Evolutionary conservation across 2,329 filamentous ascomycete genomes (phyloP), one percentile per base, ranked within the genome.

Genomic region (Beauveria sp.): DNA sequence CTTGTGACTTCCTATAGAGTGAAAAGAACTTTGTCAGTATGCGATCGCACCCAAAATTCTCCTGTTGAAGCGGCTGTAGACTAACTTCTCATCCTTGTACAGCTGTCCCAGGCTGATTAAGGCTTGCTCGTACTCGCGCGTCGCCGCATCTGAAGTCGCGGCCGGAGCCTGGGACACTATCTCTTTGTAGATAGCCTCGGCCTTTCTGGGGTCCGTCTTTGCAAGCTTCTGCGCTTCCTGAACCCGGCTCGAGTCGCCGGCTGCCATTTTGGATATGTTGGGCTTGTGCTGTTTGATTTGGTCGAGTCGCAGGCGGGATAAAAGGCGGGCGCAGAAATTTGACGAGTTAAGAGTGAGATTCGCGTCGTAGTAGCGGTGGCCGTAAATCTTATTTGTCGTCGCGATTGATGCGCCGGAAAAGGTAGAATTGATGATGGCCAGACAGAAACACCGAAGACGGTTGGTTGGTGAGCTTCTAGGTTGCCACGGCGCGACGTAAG

Each of bases 41-140:
- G 22, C 10, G 10, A 46, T 30, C 1, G 30, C 5, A 30, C 18
- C 8, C 9, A 18, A n/a, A 0, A 14, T 41, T 5, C 5, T 43
- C 30, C 18, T 37, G 12, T 2, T 55, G 55, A 50, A 2, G 10
- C 22, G 20, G 43, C 40, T 48, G 22, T 28, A 26, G 40, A 80
- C 87, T 76, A 77, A 89, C 86, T 89, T 90, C 77, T 90, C 85
- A 76, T 97, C 92, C 68, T 92, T 85, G 76, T 97, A 97, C 67
- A 97, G 83, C 83, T 96, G 90, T 69, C 94, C 94, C 72, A 99
- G 79, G 66, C 88, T 90, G 71, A 97, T 84, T 73, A 99, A 77
- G 28, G 94, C 92, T 67, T 83, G 83, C 80, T 99, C 94, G 70
- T 97, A 99, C 75, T 96, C 91, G 75, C 90, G 88, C 67, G 93